These are phyloP conservation scores for Trichoderma sp. DNA, from an alignment of 2,329 filamentous ascomycete species.

Conservation along the genomic window DNA sequence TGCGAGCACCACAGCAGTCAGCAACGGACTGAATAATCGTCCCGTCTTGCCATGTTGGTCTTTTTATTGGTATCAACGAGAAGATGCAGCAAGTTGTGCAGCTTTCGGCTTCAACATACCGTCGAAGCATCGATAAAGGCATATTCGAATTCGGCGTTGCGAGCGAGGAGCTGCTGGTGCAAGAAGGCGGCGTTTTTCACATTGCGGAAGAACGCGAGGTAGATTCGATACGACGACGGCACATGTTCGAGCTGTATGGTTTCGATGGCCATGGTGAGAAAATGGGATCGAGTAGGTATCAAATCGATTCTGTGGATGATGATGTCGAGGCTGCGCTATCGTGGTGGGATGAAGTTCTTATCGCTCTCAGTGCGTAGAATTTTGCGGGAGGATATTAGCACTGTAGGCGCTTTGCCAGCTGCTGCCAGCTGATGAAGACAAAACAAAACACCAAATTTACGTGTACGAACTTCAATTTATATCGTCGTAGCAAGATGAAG, in stretches of 20 bases:
- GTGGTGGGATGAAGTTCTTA: not conserved
- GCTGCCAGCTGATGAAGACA: not conserved
- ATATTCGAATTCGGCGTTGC: constrained; percentile 86
- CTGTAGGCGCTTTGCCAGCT: not conserved
- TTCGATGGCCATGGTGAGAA: constrained; percentile 47
- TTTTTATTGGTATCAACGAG: not conserved
- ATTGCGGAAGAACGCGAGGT: constrained; percentile 71
- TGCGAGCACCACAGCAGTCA: constrained; percentile 31
- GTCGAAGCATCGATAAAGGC: constrained; percentile 84
- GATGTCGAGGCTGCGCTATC: not conserved
- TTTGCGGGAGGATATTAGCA: not conserved
- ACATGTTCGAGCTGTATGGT: constrained; percentile 73
- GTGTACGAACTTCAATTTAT: not conserved
- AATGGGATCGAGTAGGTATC: not conserved
- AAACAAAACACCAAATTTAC: not conserved
- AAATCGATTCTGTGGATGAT: not conserved
- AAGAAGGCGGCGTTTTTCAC: constrained; percentile 76
- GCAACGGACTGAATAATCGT: not conserved
- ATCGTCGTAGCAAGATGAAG: not conserved
- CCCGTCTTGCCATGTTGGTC: not conserved
- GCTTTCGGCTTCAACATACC: constrained; percentile 46
- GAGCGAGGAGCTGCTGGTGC: constrained; percentile 77
- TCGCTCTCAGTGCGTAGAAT: not conserved
- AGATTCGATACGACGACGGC: constrained; percentile 62
- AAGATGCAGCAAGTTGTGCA: not conserved